A percentile compares a stretch with the other conserved stretches of the same genome.
phyloP scores from a whole-genome alignment of 768 basidiomycete genomes.

The Suillus luteus region DNA sequence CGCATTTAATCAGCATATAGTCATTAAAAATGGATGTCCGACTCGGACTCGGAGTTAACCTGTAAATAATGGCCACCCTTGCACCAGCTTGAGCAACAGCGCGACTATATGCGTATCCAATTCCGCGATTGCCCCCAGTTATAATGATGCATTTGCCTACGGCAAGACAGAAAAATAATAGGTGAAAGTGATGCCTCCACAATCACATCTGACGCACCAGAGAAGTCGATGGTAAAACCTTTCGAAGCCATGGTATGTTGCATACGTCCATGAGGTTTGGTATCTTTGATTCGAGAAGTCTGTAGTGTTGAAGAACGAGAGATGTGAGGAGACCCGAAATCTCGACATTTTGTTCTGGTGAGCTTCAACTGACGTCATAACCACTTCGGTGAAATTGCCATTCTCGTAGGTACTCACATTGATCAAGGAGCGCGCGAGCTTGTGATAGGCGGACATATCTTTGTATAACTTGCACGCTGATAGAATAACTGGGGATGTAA shows the following conservation, averaged over 20 bases:
- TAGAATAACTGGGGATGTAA: not conserved
- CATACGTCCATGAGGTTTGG: not conserved
- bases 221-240: not conserved
- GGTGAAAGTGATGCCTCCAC: not conserved
- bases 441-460: not conserved
- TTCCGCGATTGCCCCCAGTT: constrained; percentile 64
- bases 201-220: not conserved
- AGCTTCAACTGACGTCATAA: constrained; percentile 1
- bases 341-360: not conserved
- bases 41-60: constrained; percentile 28
- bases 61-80: constrained; percentile 64
- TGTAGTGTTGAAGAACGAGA: not conserved
- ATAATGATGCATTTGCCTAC: constrained; percentile 55
- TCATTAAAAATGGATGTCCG: not conserved
- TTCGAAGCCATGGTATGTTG: not conserved
- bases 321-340: not conserved
- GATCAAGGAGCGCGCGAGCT: not conserved
- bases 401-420: not conserved
- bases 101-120: constrained; percentile 55
- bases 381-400: not conserved
- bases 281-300: not conserved
- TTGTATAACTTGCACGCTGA: not conserved
- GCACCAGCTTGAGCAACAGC: constrained; percentile 58
- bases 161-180: not conserved
- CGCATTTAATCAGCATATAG: not conserved